Evolutionary conservation across 768 basidiomycete species (phyloP).

Genomic region (Dentipellis fragilis): DNA sequence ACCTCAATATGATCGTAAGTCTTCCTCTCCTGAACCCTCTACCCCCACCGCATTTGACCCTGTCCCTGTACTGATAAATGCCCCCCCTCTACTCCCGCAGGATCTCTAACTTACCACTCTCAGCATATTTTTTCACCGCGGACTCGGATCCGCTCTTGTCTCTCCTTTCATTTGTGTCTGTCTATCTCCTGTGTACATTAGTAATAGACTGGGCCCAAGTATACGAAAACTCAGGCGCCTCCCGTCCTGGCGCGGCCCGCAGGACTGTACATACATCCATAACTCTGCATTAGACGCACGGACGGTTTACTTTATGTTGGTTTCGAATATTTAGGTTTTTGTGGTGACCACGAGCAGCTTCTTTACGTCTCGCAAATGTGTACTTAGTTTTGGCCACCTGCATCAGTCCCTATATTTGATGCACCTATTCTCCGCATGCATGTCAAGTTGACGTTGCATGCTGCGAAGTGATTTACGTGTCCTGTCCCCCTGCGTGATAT

Average conservation of each 20-base stretch:
- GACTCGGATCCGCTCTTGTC: no score
- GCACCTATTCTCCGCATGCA: no score
- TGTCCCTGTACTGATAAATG: not conserved
- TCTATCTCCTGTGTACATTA: not conserved
- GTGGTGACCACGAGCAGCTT: no score
- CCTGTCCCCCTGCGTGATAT: no score
- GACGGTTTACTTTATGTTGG: not conserved
- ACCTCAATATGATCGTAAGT: conserved; percentile 62
- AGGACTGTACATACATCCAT: not conserved
- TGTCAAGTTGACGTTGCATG: no score
- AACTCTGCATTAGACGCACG: not conserved
- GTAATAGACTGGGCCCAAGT: not conserved
- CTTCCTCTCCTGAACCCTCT: not conserved
- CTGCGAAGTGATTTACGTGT: no score
- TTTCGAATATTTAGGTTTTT: not conserved
- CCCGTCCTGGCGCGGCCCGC: not conserved
- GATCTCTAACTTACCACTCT: not conserved
- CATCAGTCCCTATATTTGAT: no score
- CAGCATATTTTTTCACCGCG: no score
- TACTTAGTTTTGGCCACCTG: no score
- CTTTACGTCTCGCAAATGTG: no score
- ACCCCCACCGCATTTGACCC: not conserved
- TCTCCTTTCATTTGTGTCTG: no score
- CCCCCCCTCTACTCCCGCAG: not conserved
- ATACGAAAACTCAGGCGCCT: no score